These are phyloP conservation scores for Naegleria gruberi DNA, from an alignment of 208 protist species.

Conservation along the genomic window DNA sequence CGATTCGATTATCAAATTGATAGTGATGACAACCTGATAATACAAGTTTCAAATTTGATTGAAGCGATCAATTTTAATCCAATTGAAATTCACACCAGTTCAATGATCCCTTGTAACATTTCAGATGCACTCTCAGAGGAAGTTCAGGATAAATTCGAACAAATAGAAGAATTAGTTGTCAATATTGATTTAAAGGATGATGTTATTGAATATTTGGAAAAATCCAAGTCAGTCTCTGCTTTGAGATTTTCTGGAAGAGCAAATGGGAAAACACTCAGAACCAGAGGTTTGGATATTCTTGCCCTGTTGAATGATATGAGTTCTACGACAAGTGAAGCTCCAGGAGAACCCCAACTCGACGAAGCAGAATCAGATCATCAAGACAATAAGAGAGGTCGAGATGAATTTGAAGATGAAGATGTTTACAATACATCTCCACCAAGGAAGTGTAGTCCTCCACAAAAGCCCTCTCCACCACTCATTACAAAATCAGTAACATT, in stretches of 20 bases:
- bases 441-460: no score
- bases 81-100: neutral
- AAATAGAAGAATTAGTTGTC: neutral
- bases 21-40: neutral
- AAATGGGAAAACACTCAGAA: neutral
- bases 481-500: no score
- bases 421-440: no score
- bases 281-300: neutral
- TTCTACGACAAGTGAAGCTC: neutral
- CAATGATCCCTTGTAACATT: neutral
- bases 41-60: neutral
- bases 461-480: no score
- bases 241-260: neutral
- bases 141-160: neutral
- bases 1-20: neutral
- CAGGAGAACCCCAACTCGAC: neutral
- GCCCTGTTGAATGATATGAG: neutral
- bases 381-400: no score
- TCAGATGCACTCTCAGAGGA: neutral
- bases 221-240: neutral
- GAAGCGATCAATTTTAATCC: neutral
- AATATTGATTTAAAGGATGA: neutral
- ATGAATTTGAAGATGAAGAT: no score
- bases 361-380: neutral
- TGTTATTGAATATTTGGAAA: neutral